Percentiles rank a stretch among this genome's conserved stretches.
Conservation (phyloP, 257 asterid species). For the Nicotiana obtusifolia region DNA sequence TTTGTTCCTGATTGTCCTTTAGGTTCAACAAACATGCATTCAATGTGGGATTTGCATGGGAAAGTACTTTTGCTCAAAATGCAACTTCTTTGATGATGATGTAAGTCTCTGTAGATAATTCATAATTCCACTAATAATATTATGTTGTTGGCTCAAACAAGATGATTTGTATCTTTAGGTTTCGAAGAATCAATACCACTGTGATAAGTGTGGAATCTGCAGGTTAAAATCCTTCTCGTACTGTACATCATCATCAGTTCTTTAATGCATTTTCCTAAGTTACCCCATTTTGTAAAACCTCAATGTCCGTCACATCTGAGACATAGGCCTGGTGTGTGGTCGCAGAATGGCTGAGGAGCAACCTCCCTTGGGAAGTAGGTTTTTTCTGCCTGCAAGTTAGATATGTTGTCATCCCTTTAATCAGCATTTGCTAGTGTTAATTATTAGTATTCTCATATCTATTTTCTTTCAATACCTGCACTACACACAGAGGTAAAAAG, state of each 20-base stretch:
- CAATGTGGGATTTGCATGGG: slow-evolving; percentile 61
- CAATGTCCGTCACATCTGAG: not conserved
- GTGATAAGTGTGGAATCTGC: slow-evolving; percentile 77
- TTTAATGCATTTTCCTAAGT: not conserved
- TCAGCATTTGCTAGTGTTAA: not conserved
- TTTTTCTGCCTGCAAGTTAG: not conserved
- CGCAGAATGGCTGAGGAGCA: not conserved
- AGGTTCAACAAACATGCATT: slow-evolving; percentile 50
- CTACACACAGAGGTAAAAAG: not conserved
- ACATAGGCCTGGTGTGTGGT: not conserved
- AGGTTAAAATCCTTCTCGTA: slow-evolving; percentile 31
- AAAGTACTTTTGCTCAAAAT: slow-evolving; percentile 50
- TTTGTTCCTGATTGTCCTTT: not conserved
- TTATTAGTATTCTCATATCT: not conserved
- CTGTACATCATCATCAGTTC: not conserved
- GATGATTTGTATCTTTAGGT: slow-evolving; percentile 26
- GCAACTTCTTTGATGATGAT: slow-evolving; percentile 73
- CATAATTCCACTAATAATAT: not conserved
- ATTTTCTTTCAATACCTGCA: not conserved
- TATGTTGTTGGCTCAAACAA: not conserved
- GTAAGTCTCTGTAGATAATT: slow-evolving; percentile 25
- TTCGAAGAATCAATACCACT: slow-evolving; percentile 64
- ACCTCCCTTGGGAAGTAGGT: not conserved
- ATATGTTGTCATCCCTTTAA: not conserved
- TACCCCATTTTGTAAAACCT: not conserved